Evolutionary conservation across 495 filamentous ascomycete species (phyloP).

Genomic region (Neurospora pannonica): DNA sequence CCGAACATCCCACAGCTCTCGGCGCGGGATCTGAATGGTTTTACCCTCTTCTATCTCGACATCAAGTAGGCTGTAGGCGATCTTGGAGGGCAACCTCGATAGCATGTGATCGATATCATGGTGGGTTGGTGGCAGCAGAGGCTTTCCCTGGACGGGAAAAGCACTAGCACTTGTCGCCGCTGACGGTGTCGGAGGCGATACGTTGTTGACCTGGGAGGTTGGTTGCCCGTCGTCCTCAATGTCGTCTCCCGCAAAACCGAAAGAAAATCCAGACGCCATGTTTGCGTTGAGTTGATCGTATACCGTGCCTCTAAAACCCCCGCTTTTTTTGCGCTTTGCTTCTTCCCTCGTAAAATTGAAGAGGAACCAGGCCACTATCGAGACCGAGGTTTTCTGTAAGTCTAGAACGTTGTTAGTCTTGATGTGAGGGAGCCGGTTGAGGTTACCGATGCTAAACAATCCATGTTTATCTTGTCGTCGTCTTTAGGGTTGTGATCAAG

Average conservation of each 20-base stretch:
- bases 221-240: slow-evolving; percentile 55
- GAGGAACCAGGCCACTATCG: neutral
- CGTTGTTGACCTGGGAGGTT: slow-evolving; percentile 1
- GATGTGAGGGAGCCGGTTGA: neutral
- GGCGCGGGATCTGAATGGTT: slow-evolving; percentile 56
- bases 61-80: slow-evolving; percentile 58
- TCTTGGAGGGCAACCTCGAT: slow-evolving; percentile 61
- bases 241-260: slow-evolving; percentile 76
- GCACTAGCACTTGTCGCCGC: slow-evolving; percentile 24
- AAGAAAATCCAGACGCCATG: slow-evolving; percentile 49
- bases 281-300: neutral
- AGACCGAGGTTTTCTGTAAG: neutral
- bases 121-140: slow-evolving; percentile 35
- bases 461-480: neutral
- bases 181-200: slow-evolving; percentile 9
- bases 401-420: neutral
- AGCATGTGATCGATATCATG: slow-evolving; percentile 47
- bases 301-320: neutral
- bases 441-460: neutral
- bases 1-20: slow-evolving; percentile 88
- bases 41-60: slow-evolving; percentile 39
- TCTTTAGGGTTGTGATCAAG: neutral
- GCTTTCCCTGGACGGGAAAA: slow-evolving; percentile 40
- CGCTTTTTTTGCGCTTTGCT: neutral
- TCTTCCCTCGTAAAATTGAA: neutral